Base-by-base conservation (phyloP, 257 asterid genomes). In the Penstemon newberryi region DNA sequence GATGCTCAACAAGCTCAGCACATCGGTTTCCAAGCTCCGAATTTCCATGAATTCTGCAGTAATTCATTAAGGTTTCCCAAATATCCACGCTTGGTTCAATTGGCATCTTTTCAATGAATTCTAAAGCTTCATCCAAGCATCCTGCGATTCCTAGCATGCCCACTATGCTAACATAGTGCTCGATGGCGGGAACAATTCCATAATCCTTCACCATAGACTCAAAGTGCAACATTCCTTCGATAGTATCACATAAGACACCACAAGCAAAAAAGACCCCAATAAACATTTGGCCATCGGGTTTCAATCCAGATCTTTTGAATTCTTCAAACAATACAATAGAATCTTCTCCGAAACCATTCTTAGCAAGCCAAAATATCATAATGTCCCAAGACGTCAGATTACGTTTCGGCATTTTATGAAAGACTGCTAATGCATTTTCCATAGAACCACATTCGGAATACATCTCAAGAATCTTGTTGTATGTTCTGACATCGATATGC, bases 331-430 rank as follows among this genome's bases (percentile, higher is more conserved):
- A 72, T 18, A 79, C 92, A 47, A 87, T 73, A 9, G 98, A 78
- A 25, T 76, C 86, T 81, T 92, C 96, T 51, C 89, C 88, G 41
- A 59, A 70, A 12, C 83, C 90, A 76, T 81, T 87, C 84, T 82
- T 79, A 47, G 89, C 92, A 71, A 87, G 88, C 83, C 92, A 74
- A 51, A 85, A 69, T 68, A 89, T 83, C 89, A 92, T 83, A n/a
- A 74, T 76, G 71, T 92, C 98, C 98, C 98, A 92, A 63, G 98
- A 81, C 3, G 95, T 83, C 56, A 92, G 73, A 74, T 89, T 87
- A 4, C 87, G 87, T 8, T 60, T 54, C 0, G 77, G 84, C 96
- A 89, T 89, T 56, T 74, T 62, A 62, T 84, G 81, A 52, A 89
- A 92, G 47, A 87, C 88, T 10, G 60, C 60, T 56, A 84, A 83